Evolutionary conservation across 2,329 filamentous ascomycete genomes (phyloP), one percentile per base, ranked within the genome.

Genomic region (Amauroascus niger): DNA sequence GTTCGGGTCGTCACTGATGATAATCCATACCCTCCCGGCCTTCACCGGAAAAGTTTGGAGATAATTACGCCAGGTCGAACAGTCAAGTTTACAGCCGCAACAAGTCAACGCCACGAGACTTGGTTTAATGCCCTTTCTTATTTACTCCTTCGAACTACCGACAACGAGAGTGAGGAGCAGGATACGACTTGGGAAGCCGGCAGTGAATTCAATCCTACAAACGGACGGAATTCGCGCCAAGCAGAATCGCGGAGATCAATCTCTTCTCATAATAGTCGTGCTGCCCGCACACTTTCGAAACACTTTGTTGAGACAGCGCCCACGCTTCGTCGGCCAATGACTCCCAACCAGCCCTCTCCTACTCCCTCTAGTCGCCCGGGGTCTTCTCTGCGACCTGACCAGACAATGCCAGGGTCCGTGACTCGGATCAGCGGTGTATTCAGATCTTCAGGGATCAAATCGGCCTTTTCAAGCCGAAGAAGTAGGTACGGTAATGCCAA

Each of bases 71-170:
- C 90, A 18, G 89, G 90, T 48, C 83, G 93, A 60, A 83, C 83
- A 14, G 82, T 98, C 71, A 91, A 95, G 69, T 95, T 98, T 61
- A 98, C 93, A 1, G 94, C 91, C 58, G 84, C 88, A 1, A 98
- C 93, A 2, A 87, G 88, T 35, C 89, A 96, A 67, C 81, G 93
- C 57, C 93, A 98, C 65, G 93, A 98, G 73, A 97, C 90, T 0
- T 98, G 93, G 93, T 95, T 93, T 77, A 97, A 97, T 65, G 90
- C 93, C 0, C 77, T 98, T 52, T 95, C 88, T 1, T 98, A 98
- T 67, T 79, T 98, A 13, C 78, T 97, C 33, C 78, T 95, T 28
- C 83, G 90, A 44, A 89, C 84, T 24, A 77, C 81, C 30, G 74
- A 71, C 24, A 69, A 77, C 14, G 74, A 75, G 46, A 69, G 79